phyloP scores from a whole-genome alignment of 2,329 filamentous ascomycete genomes.

The Fusarium sp. region DNA sequence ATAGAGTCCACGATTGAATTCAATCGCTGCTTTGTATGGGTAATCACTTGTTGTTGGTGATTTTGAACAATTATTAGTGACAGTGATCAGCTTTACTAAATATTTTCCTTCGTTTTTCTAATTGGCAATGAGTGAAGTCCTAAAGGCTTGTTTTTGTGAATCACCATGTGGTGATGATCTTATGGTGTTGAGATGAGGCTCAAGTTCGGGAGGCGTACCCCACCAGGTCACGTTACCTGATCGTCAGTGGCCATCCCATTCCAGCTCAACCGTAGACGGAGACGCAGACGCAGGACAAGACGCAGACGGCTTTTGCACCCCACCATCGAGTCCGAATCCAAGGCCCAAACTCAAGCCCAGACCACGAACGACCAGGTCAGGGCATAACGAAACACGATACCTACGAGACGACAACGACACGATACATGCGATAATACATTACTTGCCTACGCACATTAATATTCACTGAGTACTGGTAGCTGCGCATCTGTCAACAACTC shows the following conservation, averaged over 20 bases:
- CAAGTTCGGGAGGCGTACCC: constrained; percentile 26
- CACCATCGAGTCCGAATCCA: constrained; percentile 35
- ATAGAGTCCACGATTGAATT: background rate
- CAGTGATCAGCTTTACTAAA: background rate
- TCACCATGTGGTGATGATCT: constrained; percentile 9
- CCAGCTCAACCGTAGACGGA: constrained; percentile 15
- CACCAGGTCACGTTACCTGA: constrained; percentile 46
- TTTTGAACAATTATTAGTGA: too few species aligned
- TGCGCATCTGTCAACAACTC: constrained; percentile 27
- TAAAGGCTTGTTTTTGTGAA: background rate
- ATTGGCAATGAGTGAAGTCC: background rate
- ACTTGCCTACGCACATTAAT: constrained; percentile 6
- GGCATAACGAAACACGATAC: constrained; percentile 29
- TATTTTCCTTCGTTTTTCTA: background rate
- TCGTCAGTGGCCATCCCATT: constrained; percentile 9
- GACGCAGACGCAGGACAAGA: constrained; percentile 10
- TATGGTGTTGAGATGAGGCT: constrained; percentile 21
- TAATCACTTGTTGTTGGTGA: background rate
- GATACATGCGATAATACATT: constrained; percentile 12
- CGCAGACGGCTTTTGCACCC: constrained; percentile 40
- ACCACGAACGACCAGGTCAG: constrained; percentile 20
- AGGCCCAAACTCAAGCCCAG: constrained; percentile 16
- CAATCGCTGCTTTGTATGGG: background rate
- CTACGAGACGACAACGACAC: constrained; percentile 26
- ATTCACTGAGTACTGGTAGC: constrained; percentile 1